Base-by-base conservation (phyloP, 2,329 filamentous ascomycete genomes). In the Cercospora brassicicola region DNA sequence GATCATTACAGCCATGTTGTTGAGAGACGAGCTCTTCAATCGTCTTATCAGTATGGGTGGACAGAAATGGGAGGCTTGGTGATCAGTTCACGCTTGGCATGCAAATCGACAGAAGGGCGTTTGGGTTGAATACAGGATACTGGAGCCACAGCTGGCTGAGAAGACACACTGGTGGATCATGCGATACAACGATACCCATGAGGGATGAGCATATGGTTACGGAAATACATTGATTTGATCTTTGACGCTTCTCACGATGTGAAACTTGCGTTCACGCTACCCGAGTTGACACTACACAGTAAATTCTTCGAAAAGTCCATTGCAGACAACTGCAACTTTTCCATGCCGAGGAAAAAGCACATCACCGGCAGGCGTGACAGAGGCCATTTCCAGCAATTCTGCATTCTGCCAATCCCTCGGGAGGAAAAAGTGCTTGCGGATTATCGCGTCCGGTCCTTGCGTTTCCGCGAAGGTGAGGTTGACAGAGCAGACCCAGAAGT, bases 11-110 rank as follows among this genome's bases (percentile, higher is more conserved):
- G 92, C 92, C 0, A 84, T 94, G 77, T 84, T 86, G 31, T 80
- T 90, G 75, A 80, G 92, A 45, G 91, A 95, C 73, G 90, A 94
- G 80, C 77, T 96, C 51, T 95, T 95, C 76, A 95, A 95, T 80
- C 87, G 92, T 15, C 77, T 94, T 65, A 81, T 93, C 66, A 87
- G 90, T 2, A 91, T 94, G 80, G 91, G 91, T 0, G 85, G 85
- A 13, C 91, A 95, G 84, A 93, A 93, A 83, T 95, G 92, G 92
- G 91, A 93, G 82, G 85, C 86, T 65, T 92, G 88, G 88, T 94
- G 74, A 69, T 28, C 15, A 20, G 18, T 20, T 20, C 18, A 20
- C 18, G 18, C 23, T 55, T 10, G 48, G 36, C 5, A 56, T 57
- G 39, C 59, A 67, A 59, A 67, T 66, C 69, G 65, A 67, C 65